These are phyloP conservation scores for Hyaloscypha finlandica DNA, from an alignment of 495 filamentous ascomycete species.

Conservation along the genomic window DNA sequence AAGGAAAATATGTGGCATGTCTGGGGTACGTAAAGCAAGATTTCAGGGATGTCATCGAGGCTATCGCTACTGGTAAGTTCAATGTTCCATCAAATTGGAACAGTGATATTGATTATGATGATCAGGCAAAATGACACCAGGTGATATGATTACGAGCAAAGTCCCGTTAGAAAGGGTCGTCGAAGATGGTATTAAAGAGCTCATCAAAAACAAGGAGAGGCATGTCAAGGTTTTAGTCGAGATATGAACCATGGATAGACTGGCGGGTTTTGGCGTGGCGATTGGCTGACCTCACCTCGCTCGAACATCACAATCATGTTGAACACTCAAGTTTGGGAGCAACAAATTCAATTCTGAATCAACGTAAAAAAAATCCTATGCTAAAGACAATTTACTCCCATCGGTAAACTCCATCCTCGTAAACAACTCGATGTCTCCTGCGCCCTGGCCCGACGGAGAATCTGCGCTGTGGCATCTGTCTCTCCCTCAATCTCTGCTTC, in stretches of 20 bases:
- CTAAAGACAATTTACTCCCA: conserved; percentile 25
- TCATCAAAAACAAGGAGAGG: conserved; percentile 57
- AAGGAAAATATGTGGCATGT: conserved; percentile 51
- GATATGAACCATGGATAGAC: conserved; percentile 15
- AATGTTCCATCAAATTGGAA: not conserved
- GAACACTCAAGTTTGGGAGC: not conserved
- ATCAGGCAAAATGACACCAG: conserved; percentile 52
- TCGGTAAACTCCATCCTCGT: conserved; percentile 33
- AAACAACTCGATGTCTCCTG: conserved; percentile 28
- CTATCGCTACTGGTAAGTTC: conserved; percentile 46
- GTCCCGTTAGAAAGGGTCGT: conserved; percentile 56
- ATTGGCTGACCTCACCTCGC: not conserved
- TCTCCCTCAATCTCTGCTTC: conserved; percentile 27
- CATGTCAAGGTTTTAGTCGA: conserved; percentile 61
- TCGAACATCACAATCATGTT: not conserved
- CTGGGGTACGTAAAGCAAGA: conserved; percentile 56
- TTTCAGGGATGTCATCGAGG: conserved; percentile 56
- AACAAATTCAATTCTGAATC: not conserved
- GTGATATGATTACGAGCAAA: conserved; percentile 59
- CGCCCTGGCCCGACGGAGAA: conserved; percentile 23
- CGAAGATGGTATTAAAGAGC: conserved; percentile 56
- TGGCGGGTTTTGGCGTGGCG: not conserved
- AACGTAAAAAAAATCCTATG: conserved; percentile 1
- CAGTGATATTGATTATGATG: not conserved
- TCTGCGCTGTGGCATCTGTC: conserved; percentile 27